phyloP scores from a whole-genome alignment of 768 basidiomycete genomes.

The Hydnomerulius pinastri region DNA sequence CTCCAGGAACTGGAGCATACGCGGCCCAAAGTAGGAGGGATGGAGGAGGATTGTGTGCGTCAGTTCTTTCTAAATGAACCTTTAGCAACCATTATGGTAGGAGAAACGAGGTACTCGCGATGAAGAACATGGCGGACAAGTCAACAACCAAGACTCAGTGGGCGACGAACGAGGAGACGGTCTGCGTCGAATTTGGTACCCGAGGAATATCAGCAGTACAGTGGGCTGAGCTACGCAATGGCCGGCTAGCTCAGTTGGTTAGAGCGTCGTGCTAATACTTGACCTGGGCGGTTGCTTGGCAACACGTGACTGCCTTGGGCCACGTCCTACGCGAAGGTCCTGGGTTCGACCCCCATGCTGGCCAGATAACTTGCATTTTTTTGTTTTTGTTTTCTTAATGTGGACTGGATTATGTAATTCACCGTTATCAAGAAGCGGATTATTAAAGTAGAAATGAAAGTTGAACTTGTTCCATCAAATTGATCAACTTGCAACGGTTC shows the following conservation, averaged over 20 bases:
- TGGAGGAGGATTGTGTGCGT: conserved; percentile 97
- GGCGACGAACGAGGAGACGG: neutral
- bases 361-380: conserved; percentile 41
- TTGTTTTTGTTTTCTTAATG: too few relatives aligned
- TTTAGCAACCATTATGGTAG: conserved; percentile 2
- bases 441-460: conserved; percentile 15
- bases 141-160: neutral
- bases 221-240: too few relatives aligned
- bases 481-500: neutral
- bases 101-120: conserved; percentile 45
- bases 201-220: too few relatives aligned
- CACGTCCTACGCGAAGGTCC: conserved; percentile 57
- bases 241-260: conserved; percentile 94
- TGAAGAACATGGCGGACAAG: conserved; percentile 61
- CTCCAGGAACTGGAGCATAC: conserved; percentile 91
- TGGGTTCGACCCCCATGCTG: conserved; percentile 73
- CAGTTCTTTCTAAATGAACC: conserved; percentile 75
- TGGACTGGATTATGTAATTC: conserved; percentile 26
- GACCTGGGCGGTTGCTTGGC: neutral
- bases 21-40: conserved; percentile 97
- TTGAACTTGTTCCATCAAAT: conserved; percentile 16
- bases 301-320: neutral
- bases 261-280: conserved; percentile 82
- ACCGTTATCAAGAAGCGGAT: neutral
- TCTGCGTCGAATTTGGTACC: neutral